A percentile compares a stretch with the other conserved stretches of the same genome.
Conservation (phyloP, 2,329 filamentous ascomycete species). For the Neofusicoccum kwambonambiense region DNA sequence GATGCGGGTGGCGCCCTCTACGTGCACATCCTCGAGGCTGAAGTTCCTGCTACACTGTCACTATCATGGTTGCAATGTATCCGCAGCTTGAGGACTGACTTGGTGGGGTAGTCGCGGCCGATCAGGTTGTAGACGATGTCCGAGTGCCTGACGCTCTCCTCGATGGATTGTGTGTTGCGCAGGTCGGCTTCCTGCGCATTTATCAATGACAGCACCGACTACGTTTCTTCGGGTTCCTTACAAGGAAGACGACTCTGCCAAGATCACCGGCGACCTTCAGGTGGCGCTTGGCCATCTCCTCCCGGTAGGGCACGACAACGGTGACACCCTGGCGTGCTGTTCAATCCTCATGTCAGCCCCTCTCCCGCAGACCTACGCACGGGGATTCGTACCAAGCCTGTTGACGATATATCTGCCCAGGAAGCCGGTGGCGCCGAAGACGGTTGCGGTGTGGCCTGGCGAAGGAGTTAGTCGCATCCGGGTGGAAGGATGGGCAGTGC, state of each 20-base stretch:
- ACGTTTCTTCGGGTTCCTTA: conserved; percentile 41
- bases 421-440: conserved; percentile 96
- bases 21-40: conserved; percentile 84
- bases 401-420: conserved; percentile 97
- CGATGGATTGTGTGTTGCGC: conserved; percentile 89
- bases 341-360: conserved; percentile 14
- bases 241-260: conserved; percentile 82
- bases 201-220: neutral
- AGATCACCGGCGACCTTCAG: conserved; percentile 95
- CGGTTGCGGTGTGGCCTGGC: conserved; percentile 88
- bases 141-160: conserved; percentile 94
- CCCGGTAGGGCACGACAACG: conserved; percentile 87
- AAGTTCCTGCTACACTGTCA: conserved; percentile 68
- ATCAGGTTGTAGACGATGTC: conserved; percentile 97
- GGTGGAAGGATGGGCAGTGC: conserved; percentile 19
- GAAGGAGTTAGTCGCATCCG: conserved; percentile 32
- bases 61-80: neutral
- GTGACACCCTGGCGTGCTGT: conserved; percentile 89
- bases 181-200: conserved; percentile 79
- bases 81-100: conserved; percentile 57
- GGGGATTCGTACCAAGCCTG: conserved; percentile 65
- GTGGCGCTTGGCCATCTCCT: conserved; percentile 97
- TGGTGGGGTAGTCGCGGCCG: conserved; percentile 92
- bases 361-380: neutral
- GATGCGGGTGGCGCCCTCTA: conserved; percentile 90